Conservation (phyloP, 2,329 filamentous ascomycete species). For the Sarocladiaceae sp. region DNA sequence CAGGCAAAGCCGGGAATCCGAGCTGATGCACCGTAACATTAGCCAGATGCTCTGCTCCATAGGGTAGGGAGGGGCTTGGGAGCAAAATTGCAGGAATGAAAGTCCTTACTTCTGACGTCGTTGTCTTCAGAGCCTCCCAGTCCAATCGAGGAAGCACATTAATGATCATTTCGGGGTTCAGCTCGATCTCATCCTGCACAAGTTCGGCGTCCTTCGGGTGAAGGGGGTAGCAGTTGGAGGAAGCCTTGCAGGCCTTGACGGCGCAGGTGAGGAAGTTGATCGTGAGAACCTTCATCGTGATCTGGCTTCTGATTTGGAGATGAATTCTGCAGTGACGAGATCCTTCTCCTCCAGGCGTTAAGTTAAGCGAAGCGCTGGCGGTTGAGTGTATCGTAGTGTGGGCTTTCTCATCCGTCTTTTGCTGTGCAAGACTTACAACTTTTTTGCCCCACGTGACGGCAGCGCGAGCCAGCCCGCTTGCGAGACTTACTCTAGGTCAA, state of each 20-base stretch:
- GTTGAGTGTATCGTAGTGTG: too few relatives aligned
- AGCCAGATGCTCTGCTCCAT: too few relatives aligned
- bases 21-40: too few relatives aligned
- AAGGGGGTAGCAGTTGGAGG: conserved; percentile 74
- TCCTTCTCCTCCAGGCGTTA: too few relatives aligned
- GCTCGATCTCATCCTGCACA: conserved; percentile 75
- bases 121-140: conserved; percentile 73
- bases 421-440: conserved; percentile 22
- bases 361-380: too few relatives aligned
- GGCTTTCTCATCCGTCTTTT: conserved; percentile 2
- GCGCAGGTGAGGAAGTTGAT: conserved; percentile 97
- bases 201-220: conserved; percentile 91
- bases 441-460: conserved; percentile 30
- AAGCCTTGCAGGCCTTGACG: conserved; percentile 86
- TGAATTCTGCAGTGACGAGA: too few relatives aligned
- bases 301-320: too few relatives aligned
- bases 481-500: background rate
- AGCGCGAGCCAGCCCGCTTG: conserved; percentile 9
- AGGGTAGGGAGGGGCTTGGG: too few relatives aligned
- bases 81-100: background rate
- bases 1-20: conserved; percentile 68
- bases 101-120: conserved; percentile 64
- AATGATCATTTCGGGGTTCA: conserved; percentile 72
- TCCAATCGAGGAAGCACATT: conserved; percentile 85
- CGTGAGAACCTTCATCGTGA: conserved; percentile 82